Evolutionary conservation across 2,329 filamentous ascomycete species (phyloP).

Genomic region (Ramularia collo-cygni): DNA sequence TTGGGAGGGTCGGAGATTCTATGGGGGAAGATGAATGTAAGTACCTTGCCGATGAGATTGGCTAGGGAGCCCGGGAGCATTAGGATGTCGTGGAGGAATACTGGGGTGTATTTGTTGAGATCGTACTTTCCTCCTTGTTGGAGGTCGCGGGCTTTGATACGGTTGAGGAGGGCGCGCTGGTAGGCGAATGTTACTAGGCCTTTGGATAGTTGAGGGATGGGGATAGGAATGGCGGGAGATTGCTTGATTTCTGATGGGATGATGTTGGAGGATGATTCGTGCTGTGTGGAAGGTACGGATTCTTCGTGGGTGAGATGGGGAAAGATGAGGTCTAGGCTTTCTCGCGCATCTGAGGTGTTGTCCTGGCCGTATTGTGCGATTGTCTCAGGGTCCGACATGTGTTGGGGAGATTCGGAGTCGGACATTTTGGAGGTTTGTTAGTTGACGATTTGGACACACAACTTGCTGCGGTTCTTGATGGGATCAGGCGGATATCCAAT

Average conservation of each 20-base stretch:
- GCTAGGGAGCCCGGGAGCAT: conserved; percentile 40
- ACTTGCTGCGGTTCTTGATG: no score
- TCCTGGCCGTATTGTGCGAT: neutral
- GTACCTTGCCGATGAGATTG: conserved; percentile 24
- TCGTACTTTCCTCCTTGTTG: conserved; percentile 46
- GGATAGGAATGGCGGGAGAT: no score
- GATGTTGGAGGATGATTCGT: no score
- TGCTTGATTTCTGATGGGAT: no score
- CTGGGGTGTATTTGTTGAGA: conserved; percentile 47
- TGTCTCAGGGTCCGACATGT: no score
- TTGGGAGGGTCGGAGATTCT: neutral
- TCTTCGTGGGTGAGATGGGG: no score
- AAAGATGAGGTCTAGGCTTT: no score
- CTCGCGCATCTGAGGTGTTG: neutral
- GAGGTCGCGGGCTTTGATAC: conserved; percentile 25
- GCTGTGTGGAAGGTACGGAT: no score
- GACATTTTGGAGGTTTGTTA: no score
- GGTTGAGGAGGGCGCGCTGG: conserved; percentile 23
- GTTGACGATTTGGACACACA: no score
- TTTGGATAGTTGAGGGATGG: conserved; percentile 9
- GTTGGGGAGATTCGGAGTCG: no score
- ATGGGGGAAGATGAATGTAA: neutral
- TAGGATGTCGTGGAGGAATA: conserved; percentile 47
- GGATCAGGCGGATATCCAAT: no score
- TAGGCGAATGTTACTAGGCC: conserved; percentile 18